Conservation (phyloP, 1,284 basidiomycete genomes). For the Microbotryomycetes sp. region DNA sequence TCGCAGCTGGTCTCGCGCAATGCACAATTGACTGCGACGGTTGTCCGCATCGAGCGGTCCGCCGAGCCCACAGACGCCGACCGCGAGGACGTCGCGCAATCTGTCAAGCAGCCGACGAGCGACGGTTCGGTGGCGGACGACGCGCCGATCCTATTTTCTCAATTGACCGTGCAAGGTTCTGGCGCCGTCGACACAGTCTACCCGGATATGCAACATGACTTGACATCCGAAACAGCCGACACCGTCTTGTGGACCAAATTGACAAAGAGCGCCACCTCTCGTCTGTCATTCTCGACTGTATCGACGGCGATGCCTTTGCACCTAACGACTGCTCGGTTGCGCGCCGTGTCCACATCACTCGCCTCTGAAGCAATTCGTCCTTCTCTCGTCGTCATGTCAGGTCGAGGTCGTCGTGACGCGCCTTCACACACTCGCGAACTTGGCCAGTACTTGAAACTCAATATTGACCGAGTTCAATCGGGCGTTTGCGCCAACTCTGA, state of each 20-base stretch:
- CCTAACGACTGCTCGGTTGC: slow-evolving; percentile 47
- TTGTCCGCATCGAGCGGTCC: slow-evolving; percentile 51
- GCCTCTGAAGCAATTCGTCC: slow-evolving; percentile 41
- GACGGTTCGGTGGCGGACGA: slow-evolving; percentile 1
- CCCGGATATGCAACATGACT: slow-evolving; percentile 52
- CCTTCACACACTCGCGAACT: slow-evolving; percentile 59
- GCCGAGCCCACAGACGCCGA: slow-evolving; percentile 29
- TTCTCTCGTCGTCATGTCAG: slow-evolving; percentile 56
- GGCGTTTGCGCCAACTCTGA: slow-evolving; percentile 48
- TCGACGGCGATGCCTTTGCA: slow-evolving; percentile 53
- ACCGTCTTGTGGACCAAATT: slow-evolving; percentile 38
- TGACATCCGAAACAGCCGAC: slow-evolving; percentile 60
- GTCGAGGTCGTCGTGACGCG: slow-evolving; percentile 59
- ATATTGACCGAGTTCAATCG: slow-evolving; percentile 41
- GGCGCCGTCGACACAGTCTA: slow-evolving; percentile 47
- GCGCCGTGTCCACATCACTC: slow-evolving; percentile 27
- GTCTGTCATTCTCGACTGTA: slow-evolving; percentile 51
- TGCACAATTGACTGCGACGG: slow-evolving; percentile 57
- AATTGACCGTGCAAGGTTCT: slow-evolving; percentile 27
- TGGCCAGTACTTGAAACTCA: slow-evolving; percentile 51
- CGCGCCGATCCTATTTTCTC: slow-evolving; percentile 2
- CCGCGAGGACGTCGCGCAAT: slow-evolving; percentile 41
- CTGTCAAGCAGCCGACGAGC: slow-evolving; percentile 37
- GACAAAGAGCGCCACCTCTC: neutral
- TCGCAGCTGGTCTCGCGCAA: slow-evolving; percentile 65